These are phyloP conservation scores for Pleurotus pulmonarius DNA, from an alignment of 768 basidiomycete genomes.

Conservation along the genomic window DNA sequence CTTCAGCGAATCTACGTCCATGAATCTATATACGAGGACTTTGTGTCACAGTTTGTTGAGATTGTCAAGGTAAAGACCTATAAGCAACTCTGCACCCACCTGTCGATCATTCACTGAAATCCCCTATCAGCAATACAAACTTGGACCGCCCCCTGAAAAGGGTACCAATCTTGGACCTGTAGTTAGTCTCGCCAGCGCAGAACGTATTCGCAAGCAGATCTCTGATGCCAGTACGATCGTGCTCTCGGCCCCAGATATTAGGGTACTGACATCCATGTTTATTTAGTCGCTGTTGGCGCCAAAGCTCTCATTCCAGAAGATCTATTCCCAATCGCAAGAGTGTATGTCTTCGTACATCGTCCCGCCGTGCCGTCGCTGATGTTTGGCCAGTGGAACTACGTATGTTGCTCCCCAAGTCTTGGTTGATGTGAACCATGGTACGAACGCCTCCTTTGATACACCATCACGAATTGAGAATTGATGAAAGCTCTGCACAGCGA, in stretches of 20 bases:
- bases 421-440: conserved; percentile 84
- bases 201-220: conserved; percentile 82
- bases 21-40: conserved; percentile 73
- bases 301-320: conserved; percentile 67
- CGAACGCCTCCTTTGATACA: conserved; percentile 24
- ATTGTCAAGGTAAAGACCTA: conserved; percentile 55
- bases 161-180: conserved; percentile 90
- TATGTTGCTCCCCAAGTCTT: conserved; percentile 92
- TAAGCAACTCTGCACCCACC: too few relatives aligned
- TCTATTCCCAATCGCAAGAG: conserved; percentile 62
- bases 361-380: background rate
- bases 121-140: conserved; percentile 61
- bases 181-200: conserved; percentile 82
- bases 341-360: conserved; percentile 37
- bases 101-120: background rate
- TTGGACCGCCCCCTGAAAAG: conserved; percentile 78
- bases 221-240: conserved; percentile 65
- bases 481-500: conserved; percentile 40
- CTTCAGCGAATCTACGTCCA: conserved; percentile 90
- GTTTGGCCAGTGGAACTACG: conserved; percentile 59
- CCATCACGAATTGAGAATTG: conserved; percentile 8
- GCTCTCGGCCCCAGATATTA: background rate
- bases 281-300: conserved; percentile 72
- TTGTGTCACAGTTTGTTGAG: conserved; percentile 71
- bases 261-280: background rate